Conservation (phyloP, 352 stramenopile species). For the Phytophthora palmivora region DNA sequence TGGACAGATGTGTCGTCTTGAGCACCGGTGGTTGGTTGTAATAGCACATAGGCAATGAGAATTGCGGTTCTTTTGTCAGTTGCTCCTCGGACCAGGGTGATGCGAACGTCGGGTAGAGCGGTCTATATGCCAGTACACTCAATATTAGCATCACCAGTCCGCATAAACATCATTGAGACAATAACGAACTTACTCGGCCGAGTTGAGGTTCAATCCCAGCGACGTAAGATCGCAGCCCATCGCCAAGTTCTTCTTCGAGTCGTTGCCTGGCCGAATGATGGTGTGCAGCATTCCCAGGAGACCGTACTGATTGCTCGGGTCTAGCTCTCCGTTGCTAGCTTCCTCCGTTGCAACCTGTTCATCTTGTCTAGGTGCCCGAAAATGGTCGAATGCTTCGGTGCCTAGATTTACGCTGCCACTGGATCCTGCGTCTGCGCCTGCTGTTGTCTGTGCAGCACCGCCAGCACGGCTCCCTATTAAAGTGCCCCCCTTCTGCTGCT, state of each 20-base stretch:
- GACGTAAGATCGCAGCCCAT: conserved; percentile 86
- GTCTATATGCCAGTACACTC: conserved; percentile 34
- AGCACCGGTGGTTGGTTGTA: conserved; percentile 96
- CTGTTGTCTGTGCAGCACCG: conserved; percentile 10
- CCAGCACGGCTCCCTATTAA: conserved; percentile 66
- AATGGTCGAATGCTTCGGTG: conserved; percentile 65
- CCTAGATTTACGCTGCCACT: conserved; percentile 58
- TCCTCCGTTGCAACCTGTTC: conserved; percentile 25
- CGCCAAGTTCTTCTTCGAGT: conserved; percentile 77
- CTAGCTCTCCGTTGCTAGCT: conserved; percentile 54
- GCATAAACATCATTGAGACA: neutral
- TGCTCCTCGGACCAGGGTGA: conserved; percentile 81
- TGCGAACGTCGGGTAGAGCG: conserved; percentile 82
- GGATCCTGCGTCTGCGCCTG: conserved; percentile 1
- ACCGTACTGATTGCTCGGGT: conserved; percentile 80
- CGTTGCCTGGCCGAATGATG: conserved; percentile 72
- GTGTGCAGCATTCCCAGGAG: conserved; percentile 85
- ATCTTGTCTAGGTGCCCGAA: conserved; percentile 47
- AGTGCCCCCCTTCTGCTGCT: conserved; percentile 51
- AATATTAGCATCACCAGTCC: neutral
- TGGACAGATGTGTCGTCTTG: conserved; percentile 97
- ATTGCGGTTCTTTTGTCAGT: conserved; percentile 85
- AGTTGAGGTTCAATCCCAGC: conserved; percentile 87
- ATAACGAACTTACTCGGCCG: conserved; percentile 66
- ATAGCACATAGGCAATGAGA: conserved; percentile 86